Evolutionary conservation across 2,329 filamentous ascomycete genomes (phyloP).

Genomic region (Penicillium sp.): DNA sequence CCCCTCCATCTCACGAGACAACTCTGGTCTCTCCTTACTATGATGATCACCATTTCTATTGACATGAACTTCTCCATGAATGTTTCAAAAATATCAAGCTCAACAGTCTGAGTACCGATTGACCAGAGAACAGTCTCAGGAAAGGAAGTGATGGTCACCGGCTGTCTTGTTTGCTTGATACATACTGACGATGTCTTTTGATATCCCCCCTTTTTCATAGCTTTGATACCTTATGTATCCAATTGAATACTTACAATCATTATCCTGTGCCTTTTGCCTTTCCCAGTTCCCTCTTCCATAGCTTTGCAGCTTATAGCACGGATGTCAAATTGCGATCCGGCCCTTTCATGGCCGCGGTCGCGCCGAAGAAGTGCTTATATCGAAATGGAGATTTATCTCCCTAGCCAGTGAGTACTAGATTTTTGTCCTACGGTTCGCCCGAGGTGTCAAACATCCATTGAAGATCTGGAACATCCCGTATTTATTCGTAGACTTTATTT

Average conservation of each 20-base stretch:
- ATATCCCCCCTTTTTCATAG: neutral
- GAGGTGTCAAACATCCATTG: slow-evolving; percentile 47
- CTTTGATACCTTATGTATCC: neutral
- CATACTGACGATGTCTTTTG: neutral
- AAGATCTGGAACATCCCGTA: slow-evolving; percentile 42
- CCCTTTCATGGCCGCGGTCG: slow-evolving; percentile 81
- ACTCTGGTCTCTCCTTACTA: slow-evolving; percentile 18
- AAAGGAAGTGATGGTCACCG: neutral
- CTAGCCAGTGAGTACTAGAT: slow-evolving; percentile 47
- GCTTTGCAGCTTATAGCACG: slow-evolving; percentile 62
- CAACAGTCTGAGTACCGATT: slow-evolving; percentile 33
- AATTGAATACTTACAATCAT: slow-evolving; percentile 5
- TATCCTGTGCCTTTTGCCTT: neutral
- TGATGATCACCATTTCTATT: slow-evolving; percentile 30
- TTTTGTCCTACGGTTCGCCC: slow-evolving; percentile 35
- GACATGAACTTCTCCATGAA: slow-evolving; percentile 28
- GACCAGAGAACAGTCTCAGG: slow-evolving; percentile 7
- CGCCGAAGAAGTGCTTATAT: slow-evolving; percentile 99
- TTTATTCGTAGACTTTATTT: neutral
- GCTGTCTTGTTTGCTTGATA: neutral
- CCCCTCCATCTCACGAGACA: neutral
- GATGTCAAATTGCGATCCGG: slow-evolving; percentile 99
- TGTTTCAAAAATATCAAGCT: slow-evolving; percentile 32
- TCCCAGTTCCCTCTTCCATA: slow-evolving; percentile 18
- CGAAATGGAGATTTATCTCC: slow-evolving; percentile 27